phyloP scores from a whole-genome alignment of 1,284 basidiomycete species.

The Naganishia cerealis region DNA sequence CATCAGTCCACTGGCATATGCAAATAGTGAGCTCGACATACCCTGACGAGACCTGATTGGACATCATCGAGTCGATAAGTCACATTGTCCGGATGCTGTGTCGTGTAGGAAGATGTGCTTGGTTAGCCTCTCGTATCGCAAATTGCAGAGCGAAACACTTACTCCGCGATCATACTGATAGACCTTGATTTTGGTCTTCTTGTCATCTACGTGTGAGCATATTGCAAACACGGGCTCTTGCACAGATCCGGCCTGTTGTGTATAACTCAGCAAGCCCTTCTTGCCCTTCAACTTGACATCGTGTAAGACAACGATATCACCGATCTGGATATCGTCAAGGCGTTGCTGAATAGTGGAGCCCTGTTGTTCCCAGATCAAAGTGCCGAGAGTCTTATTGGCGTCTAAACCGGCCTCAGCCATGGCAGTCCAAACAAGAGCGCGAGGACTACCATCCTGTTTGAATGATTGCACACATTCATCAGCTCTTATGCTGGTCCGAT shows the following conservation, averaged over 20 bases:
- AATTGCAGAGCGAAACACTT: constrained; percentile 30
- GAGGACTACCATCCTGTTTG: constrained; percentile 68
- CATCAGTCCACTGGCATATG: constrained; percentile 1
- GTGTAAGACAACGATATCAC: constrained; percentile 73
- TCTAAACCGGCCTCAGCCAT: constrained; percentile 62
- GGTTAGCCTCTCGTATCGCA: constrained; percentile 26
- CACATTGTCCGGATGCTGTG: constrained; percentile 68
- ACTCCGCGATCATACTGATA: constrained; percentile 63
- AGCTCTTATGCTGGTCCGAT: neutral
- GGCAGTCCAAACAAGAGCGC: constrained; percentile 70
- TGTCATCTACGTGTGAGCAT: constrained; percentile 71
- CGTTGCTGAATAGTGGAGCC: constrained; percentile 67
- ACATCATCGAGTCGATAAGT: constrained; percentile 85
- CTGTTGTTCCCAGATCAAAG: constrained; percentile 69
- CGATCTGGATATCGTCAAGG: constrained; percentile 71
- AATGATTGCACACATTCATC: constrained; percentile 16
- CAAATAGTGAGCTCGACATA: constrained; percentile 46
- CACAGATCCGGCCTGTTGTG: constrained; percentile 62
- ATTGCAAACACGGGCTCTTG: constrained; percentile 70
- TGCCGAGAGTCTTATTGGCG: constrained; percentile 43
- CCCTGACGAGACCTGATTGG: constrained; percentile 77
- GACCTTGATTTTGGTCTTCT: constrained; percentile 76
- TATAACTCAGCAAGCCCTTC: constrained; percentile 72
- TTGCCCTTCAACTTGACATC: constrained; percentile 85
- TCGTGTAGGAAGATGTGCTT: constrained; percentile 42